Conservation (phyloP, 768 basidiomycete genomes). For the Leucosporidium yakuticum region DNA sequence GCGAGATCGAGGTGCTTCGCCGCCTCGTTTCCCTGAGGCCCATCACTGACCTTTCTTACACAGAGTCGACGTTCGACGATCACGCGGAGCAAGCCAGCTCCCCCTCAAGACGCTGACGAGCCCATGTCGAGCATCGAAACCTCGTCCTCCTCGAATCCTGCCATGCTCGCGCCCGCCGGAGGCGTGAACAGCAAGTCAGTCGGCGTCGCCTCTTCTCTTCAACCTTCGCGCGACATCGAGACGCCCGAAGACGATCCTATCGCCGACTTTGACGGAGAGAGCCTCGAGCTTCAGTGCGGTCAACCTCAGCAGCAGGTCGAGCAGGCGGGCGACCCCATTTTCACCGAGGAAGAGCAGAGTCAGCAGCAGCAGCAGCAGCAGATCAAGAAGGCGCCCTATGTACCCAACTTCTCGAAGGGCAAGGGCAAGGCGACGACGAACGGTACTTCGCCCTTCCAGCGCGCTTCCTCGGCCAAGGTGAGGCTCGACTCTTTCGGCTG, state of each 20-base stretch:
- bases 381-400: no score
- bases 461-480: not conserved
- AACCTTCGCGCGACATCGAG: not conserved
- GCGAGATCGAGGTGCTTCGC: not conserved
- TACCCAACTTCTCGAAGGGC: no score
- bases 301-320: not conserved
- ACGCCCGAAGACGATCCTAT: slow-evolving; percentile 3
- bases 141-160: not conserved
- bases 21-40: not conserved
- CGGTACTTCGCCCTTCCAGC: not conserved
- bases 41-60: not conserved
- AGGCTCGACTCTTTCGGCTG: not conserved
- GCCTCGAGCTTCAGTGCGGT: not conserved
- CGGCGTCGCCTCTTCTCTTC: not conserved
- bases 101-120: no score
- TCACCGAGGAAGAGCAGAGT: not conserved
- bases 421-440: not conserved
- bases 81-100: not conserved
- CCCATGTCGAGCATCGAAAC: no score
- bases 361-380: not conserved
- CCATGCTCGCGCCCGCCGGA: not conserved
- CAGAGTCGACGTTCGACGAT: not conserved
- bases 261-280: not conserved
- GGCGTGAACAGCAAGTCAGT: no score
- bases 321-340: not conserved